Base-by-base conservation (phyloP, 805 yeast species). In the Lipomyces chichibuensis region DNA sequence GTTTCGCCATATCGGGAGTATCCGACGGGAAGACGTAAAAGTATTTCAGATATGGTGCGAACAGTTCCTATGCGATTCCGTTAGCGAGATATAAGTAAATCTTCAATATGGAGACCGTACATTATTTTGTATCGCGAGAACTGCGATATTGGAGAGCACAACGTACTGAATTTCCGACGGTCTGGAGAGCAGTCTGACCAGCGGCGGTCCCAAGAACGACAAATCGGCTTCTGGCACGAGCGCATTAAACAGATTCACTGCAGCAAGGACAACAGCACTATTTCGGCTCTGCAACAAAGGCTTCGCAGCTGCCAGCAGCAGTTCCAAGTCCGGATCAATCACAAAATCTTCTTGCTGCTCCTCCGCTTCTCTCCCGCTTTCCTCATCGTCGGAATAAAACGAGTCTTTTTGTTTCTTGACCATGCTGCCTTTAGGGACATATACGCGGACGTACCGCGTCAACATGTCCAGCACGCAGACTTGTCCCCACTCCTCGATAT, bases 401-500 rank as follows among this genome's bases (percentile, higher is more conserved):
- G 64, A 23, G 7, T 64, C 52, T 29, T 66, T 69, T 2, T 65
- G 60, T 49, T 60, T 63, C 57, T 33, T 53, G 39, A 66, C 65
- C 71, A 63, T 69, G 25, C 32, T 51, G 54, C 71, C 71, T 37
- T 69, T 69, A 25, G 71, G 84, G 49, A 92, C 74, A 74, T 82
- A 92, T 7, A 77, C 72, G 62, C 92, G 83, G 43, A 86, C 80
- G 76, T 95, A 95, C 61, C 85, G 85, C 0, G 88, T 84, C 60
- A 93, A 79, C 3, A 90, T 71, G 59, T 90, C 90, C 25, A 91
- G 78, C 17, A 87, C 76, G 11, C 80, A 74, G 0, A 83, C 76
- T 73, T 90, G 92, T 8, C 91, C 79, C 89, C 92, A 91, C 62
- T 88, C 88, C 66, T 92, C 96, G 63, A 94, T 80, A 1, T 83